Conservation (phyloP, 2,329 filamentous ascomycete genomes). For the Apiospora aurea region DNA sequence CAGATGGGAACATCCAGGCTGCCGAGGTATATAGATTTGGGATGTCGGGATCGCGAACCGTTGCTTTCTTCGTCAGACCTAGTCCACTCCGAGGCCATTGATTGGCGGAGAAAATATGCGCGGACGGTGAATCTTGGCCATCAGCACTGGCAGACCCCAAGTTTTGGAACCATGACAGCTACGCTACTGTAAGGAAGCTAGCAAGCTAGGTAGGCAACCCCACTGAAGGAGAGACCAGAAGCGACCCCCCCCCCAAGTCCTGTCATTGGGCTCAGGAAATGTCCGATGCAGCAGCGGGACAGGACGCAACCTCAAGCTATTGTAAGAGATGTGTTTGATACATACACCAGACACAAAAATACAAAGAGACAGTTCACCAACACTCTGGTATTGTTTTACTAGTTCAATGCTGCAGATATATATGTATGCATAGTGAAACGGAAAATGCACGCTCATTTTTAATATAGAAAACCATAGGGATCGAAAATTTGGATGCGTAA, state of each 20-base stretch:
- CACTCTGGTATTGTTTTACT: not conserved
- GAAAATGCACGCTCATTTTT: not conserved
- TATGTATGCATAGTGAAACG: not conserved
- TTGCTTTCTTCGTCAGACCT: not conserved
- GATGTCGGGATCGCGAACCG: not conserved
- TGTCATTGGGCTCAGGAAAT: conserved; percentile 4
- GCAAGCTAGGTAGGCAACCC: not conserved
- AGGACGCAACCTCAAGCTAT: not conserved
- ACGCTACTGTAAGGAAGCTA: no score
- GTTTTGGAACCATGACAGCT: conserved; percentile 15
- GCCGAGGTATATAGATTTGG: conserved; percentile 12
- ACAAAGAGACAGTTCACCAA: no score
- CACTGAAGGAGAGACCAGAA: not conserved
- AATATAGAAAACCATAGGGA: not conserved
- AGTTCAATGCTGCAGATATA: not conserved
- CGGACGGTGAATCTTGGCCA: conserved; percentile 3
- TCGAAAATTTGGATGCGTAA: not conserved
- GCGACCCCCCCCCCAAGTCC: not conserved
- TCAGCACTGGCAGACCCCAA: conserved; percentile 6
- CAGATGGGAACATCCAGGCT: not conserved
- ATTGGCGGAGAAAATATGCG: conserved; percentile 22
- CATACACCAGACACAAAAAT: not conserved
- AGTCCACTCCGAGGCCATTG: not conserved
- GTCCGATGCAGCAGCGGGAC: conserved; percentile 15
- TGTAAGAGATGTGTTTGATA: not conserved